A percentile compares a stretch with the other conserved stretches of the same genome.
phyloP scores from a whole-genome alignment of 768 basidiomycete genomes.

The Serpula lacrymans region DNA sequence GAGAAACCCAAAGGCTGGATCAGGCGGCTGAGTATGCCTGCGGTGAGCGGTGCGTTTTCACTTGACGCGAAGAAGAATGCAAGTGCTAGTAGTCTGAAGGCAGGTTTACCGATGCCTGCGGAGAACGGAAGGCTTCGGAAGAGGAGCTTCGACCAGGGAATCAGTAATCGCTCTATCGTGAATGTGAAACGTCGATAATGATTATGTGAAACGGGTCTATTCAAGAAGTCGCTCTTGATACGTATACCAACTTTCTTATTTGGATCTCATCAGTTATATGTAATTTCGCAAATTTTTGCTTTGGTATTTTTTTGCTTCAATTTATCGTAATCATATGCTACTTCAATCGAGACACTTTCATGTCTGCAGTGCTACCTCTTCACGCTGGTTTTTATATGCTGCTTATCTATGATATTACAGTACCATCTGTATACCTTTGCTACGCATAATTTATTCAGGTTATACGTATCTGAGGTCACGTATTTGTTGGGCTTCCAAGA shows the following conservation, averaged over 20 bases:
- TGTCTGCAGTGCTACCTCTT: too few species aligned
- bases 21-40: conserved; percentile 73
- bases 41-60: conserved; percentile 55
- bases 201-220: conserved; percentile 1
- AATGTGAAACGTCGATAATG: conserved; percentile 43
- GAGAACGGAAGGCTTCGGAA: conserved; percentile 50
- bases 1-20: conserved; percentile 74
- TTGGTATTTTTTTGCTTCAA: too few species aligned
- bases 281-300: too few species aligned
- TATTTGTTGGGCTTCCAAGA: too few species aligned
- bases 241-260: not conserved
- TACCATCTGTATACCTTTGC: too few species aligned
- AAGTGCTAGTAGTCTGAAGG: conserved; percentile 38
- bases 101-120: conserved; percentile 28
- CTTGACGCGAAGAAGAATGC: conserved; percentile 54
- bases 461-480: too few species aligned
- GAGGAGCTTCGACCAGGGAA: conserved; percentile 29
- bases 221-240: not conserved
- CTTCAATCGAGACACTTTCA: too few species aligned
- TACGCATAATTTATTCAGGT: too few species aligned
- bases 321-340: too few species aligned
- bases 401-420: too few species aligned
- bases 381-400: too few species aligned
- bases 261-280: not conserved
- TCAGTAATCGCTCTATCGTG: conserved; percentile 50